Evolutionary conservation across 768 basidiomycete genomes (phyloP).

Genomic region (Suillus cothurnatus): DNA sequence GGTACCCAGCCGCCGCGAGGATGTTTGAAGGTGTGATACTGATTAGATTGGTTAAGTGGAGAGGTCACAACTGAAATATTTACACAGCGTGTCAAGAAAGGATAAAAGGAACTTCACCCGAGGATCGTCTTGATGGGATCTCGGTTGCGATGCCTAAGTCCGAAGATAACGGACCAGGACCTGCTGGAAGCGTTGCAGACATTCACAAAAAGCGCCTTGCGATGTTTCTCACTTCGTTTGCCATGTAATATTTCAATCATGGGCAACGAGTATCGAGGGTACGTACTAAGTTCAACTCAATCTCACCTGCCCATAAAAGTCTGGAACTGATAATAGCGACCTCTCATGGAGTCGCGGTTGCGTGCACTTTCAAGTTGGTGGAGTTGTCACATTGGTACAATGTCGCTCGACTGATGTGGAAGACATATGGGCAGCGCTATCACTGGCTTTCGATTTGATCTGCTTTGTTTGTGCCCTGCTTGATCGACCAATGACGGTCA

Average conservation of each 20-base stretch:
- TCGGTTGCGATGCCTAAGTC: not conserved
- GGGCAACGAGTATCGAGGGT: not conserved
- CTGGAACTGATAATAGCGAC: slow-evolving; percentile 14
- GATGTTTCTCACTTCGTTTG: not conserved
- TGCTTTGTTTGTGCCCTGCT: slow-evolving; percentile 17
- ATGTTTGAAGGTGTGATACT: not conserved
- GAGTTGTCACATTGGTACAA: slow-evolving; percentile 24
- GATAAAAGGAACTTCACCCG: not conserved
- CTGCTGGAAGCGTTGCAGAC: not conserved
- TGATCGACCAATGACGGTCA: slow-evolving; percentile 1
- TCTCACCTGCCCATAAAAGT: not conserved
- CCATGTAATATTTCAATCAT: not conserved
- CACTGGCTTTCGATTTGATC: slow-evolving; percentile 19
- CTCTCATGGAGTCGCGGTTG: slow-evolving; percentile 25
- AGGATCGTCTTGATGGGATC: not conserved
- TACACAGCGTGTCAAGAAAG: not conserved
- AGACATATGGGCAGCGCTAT: slow-evolving; percentile 26
- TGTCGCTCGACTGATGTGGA: slow-evolving; percentile 30
- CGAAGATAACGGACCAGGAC: not conserved
- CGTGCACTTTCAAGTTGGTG: slow-evolving; percentile 25
- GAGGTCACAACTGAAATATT: not conserved
- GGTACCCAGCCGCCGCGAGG: not conserved
- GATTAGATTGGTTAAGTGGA: not conserved
- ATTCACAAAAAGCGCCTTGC: not conserved
- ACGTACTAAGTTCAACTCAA: not conserved